Evolutionary conservation across 1,284 basidiomycete genomes (phyloP), one percentile per base, ranked within the genome.

Genomic region (Microbotryomycetes sp.): DNA sequence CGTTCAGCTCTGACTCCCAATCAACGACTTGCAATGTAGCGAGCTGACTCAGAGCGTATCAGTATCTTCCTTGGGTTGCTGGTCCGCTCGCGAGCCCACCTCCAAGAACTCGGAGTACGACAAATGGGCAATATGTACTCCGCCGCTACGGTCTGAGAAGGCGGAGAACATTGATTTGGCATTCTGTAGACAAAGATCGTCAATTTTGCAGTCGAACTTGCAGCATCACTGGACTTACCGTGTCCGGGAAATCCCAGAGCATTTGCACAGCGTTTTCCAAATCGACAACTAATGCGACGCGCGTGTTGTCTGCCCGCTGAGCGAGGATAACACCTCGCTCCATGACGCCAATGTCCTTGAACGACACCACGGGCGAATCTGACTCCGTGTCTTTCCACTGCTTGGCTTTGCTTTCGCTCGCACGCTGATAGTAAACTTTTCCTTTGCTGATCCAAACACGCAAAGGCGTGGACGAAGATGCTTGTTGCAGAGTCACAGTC

Each of bases 1-100:
- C 27, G 48, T 21, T 23, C 48, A 27, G 48, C 48, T 21, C 48
- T 13, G 9, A 9, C 21, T 11, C 9, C 9, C 9, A 21, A 11
- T 21, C n/a, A 74, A 88, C 89, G 71, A 87, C 83, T 48, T 73
- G 76, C 51, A 94, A 82, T 15, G 84, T 79, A 29, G 92, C 92
- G 71, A 93, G 82, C 29, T 78, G 76, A 29, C n/a, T n/a, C n/a
- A n/a, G n/a, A n/a, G n/a, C n/a, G n/a, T n/a, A n/a, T n/a, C n/a
- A n/a, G n/a, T n/a, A n/a, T n/a, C n/a, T n/a, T n/a, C n/a, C n/a
- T n/a, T n/a, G n/a, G n/a, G n/a, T n/a, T n/a, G n/a, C n/a, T n/a
- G n/a, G n/a, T n/a, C n/a, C n/a, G n/a, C n/a, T n/a, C n/a, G n/a
- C n/a, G n/a, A 55, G 78, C 81, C 69, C 71, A 87, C 87, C 59